Evolutionary conservation across 78 protist species (phyloP), one percentile per base, ranked within the genome.

Genomic region (Protostelium mycophagum): DNA sequence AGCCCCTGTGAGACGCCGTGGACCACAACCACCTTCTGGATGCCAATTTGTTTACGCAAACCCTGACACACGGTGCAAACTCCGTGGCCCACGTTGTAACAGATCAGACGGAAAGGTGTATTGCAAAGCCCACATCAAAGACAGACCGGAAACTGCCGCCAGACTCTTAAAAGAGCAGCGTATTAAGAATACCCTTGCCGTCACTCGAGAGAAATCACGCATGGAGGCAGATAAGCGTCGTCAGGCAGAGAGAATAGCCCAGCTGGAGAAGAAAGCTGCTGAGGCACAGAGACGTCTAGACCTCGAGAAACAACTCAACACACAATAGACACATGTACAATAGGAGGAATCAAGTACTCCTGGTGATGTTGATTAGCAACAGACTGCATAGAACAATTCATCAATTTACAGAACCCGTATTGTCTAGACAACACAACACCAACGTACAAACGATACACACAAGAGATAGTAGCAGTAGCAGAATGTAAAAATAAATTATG

Each of bases 11-110:
- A 51, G 73, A 51, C 73, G 73, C 73, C 73, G 73, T 51, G 73
- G 73, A 51, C 73, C 73, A 51, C 73, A 51, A 51, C 73, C 73
- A 51, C 73, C 73, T 51, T 51, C 73, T 51, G 73, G 73, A 51
- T 51, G 73, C 73, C 73, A 51, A 51, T 51, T 51, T 51, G 73
- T 51, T 51, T 51, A 51, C 73, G 73, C 73, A 51, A 51, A 51
- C 73, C 73, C 73, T 16, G 73, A 51, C 73, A 51, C 73, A 51
- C 16, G 73, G 73, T 51, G 73, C 73, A 51, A 51, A 51, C 73
- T 51, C 73, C 73, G 73, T 51, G 73, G 73, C 73, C 73, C 73
- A 51, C 73, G 73, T 51, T 16, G 73, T 51, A 51, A 5, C 73
- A 16, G 73, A 51, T 51, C 73, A 51, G 73, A 51, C 73, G 73